Evolutionary conservation across 495 filamentous ascomycete genomes (phyloP), one percentile per base, ranked within the genome.

Genomic region (Penicillium angulare): DNA sequence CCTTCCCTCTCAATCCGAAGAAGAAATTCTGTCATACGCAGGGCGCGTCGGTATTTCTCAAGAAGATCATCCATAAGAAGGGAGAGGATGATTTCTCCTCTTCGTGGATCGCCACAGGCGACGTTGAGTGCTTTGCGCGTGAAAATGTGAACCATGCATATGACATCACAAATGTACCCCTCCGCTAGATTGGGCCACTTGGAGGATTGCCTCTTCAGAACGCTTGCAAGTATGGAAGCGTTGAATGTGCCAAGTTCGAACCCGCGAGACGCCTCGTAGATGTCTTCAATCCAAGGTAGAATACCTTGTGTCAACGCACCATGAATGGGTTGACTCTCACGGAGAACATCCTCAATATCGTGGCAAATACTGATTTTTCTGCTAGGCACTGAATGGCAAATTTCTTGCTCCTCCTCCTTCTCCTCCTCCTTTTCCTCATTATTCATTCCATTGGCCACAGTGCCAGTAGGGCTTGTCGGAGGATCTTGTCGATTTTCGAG

Each of bases 171-270:
- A 17, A 80, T 65, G 47, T 83, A 77, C 0, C 59, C 61, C 7
- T 65, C 32, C 0, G 78, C 74, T 6, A 85, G 65, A 1, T 22
- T 29, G 0, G 66, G 54, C 83, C 80, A 86, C 21, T 80, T 82
- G 6, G 38, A 55, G 0, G 80, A 78, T 52, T 86, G 80, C 32
- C 80, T 71, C 21, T 73, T 74, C 60, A 82, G 79, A 5, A 75
- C 63, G 8, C 53, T 72, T 0, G 65, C 55, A 13, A 81, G 53
- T 0, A 85, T 40, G 0, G 65, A 51, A 3, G 57, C 34, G 17
- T 71, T 63, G 50, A 78, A 70, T 2, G 61, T 66, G 0, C 68
- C 66, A 5, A 73, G 26, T 20, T 71, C 67, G 31, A 74, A 69
- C 0, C 67, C 71, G 33, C 63, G 57, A 7, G 64, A 68, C 2